Percentiles rank a stretch among this genome's conserved stretches.
phyloP scores from a whole-genome alignment of 257 asterid species.

The Apocynum venetum region DNA sequence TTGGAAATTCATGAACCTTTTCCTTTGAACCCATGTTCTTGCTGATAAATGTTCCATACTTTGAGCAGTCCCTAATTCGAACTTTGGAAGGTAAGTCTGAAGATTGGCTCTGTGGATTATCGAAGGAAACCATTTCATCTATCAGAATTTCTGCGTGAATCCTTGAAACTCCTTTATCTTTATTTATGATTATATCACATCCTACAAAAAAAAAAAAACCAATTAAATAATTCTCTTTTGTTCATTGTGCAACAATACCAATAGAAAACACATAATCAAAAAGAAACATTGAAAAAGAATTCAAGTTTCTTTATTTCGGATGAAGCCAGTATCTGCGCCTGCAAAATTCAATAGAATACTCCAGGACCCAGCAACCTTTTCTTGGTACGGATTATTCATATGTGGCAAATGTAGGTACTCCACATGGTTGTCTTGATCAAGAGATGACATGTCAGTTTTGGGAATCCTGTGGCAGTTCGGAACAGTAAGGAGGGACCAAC shows the following conservation, averaged over 20 bases:
- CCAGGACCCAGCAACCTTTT: neutral
- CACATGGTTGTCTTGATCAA: neutral
- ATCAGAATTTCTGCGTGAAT: conserved; percentile 87
- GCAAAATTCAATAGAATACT: neutral
- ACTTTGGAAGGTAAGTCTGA: conserved; percentile 48
- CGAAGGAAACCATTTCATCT: conserved; percentile 74
- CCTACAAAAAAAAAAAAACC: conserved; percentile 39
- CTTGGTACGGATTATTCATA: neutral
- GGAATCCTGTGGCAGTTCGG: neutral
- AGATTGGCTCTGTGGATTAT: conserved; percentile 35
- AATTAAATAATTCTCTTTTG: neutral
- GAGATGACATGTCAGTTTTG: neutral
- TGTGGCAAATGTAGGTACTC: neutral
- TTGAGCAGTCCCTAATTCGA: conserved; percentile 79
- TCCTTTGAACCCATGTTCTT: conserved; percentile 42
- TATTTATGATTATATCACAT: conserved; percentile 75
- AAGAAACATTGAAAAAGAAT: neutral
- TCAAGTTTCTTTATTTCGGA: neutral
- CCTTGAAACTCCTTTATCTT: conserved; percentile 95
- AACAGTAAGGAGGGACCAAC: neutral
- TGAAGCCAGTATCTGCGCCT: neutral
- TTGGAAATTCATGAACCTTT: conserved; percentile 74
- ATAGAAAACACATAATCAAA: neutral
- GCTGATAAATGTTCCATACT: conserved; percentile 79
- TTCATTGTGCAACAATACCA: neutral